Evolutionary conservation across 2,329 filamentous ascomycete species (phyloP).

Genomic region (Diplodia scrobiculata): DNA sequence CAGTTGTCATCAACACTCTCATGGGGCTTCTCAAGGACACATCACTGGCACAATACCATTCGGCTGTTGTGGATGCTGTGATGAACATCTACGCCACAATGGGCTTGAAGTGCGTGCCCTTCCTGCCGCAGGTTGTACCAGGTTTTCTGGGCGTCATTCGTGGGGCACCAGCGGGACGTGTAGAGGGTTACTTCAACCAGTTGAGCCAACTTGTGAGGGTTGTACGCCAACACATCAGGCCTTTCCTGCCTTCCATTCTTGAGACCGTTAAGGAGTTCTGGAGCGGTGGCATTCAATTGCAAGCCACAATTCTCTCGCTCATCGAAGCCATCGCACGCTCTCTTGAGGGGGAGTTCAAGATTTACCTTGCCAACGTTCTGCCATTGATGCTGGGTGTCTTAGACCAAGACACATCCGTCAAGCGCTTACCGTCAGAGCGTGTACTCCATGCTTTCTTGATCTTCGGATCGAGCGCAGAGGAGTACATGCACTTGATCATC

Average conservation of each 20-base stretch:
- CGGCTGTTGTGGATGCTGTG: conserved; percentile 91
- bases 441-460: conserved; percentile 94
- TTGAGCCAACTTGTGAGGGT: conserved; percentile 90
- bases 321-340: conserved; percentile 93
- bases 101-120: conserved; percentile 92
- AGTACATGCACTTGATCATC: conserved; percentile 99
- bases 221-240: conserved; percentile 92
- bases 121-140: conserved; percentile 89
- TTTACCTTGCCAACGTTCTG: conserved; percentile 84
- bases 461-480: conserved; percentile 91
- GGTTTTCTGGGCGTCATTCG: conserved; percentile 89
- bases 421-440: conserved; percentile 80
- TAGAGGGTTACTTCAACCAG: conserved; percentile 98
- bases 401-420: conserved; percentile 76
- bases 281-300: conserved; percentile 76
- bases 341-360: conserved; percentile 95
- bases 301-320: conserved; percentile 86
- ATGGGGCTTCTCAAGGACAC: conserved; percentile 89
- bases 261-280: conserved; percentile 87
- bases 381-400: conserved; percentile 93
- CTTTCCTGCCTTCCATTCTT: conserved; percentile 84
- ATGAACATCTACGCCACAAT: conserved; percentile 99
- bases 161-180: conserved; percentile 71
- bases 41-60: conserved; percentile 87
- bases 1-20: conserved; percentile 93